phyloP scores from a whole-genome alignment of 176 grass and related monocot species.

The Carex littledalei region DNA sequence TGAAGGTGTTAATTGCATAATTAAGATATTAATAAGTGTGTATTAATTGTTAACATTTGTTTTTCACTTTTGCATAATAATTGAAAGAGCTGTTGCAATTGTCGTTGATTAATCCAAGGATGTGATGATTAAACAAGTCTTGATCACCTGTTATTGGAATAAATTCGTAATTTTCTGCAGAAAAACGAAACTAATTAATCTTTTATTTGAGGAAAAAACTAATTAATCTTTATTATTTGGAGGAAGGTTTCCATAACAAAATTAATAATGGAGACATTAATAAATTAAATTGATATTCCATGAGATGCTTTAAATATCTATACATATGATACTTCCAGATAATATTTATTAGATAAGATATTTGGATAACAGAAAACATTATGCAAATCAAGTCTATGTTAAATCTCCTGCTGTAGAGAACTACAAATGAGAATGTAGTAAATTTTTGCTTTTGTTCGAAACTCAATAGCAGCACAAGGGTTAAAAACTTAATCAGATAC shows the following conservation, averaged over 20 bases:
- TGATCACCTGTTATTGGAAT: background rate
- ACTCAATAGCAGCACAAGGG: background rate
- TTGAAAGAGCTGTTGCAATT: background rate
- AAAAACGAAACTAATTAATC: too few relatives aligned
- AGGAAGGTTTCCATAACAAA: background rate
- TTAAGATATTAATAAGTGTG: background rate
- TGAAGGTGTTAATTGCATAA: background rate
- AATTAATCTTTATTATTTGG: background rate
- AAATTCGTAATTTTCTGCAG: background rate
- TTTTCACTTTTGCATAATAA: background rate
- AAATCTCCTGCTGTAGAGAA: background rate
- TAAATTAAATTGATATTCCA: background rate
- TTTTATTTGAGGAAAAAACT: too few relatives aligned
- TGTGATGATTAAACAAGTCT: background rate
- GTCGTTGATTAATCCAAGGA: background rate
- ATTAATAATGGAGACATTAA: background rate
- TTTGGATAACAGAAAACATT: background rate
- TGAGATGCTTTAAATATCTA: background rate
- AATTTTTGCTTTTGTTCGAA: background rate
- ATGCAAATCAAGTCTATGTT: background rate
- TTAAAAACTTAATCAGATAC: background rate
- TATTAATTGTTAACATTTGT: background rate
- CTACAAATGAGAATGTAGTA: background rate
- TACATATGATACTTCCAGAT: background rate
- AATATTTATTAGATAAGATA: background rate